phyloP scores from a whole-genome alignment of 768 basidiomycete genomes.

The Zangia roseola region DNA sequence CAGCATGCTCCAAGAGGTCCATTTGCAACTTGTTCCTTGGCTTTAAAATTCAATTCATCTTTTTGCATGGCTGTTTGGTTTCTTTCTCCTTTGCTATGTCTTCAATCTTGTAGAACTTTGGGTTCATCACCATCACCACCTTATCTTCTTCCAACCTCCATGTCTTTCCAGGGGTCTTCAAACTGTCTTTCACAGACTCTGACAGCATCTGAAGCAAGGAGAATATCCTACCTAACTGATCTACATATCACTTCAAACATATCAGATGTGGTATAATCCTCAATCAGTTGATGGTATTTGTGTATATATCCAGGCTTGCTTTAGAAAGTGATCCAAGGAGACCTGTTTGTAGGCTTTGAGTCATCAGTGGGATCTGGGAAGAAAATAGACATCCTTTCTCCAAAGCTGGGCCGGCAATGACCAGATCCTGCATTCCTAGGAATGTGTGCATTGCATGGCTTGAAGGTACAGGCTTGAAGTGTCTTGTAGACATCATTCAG shows the following conservation, averaged over 20 bases:
- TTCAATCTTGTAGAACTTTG: background rate
- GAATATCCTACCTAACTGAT: no score
- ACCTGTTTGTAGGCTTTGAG: background rate
- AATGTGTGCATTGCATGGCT: conserved; percentile 4
- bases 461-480: background rate
- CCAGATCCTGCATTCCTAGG: background rate
- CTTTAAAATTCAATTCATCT: background rate
- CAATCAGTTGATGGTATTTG: no score
- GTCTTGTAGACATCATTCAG: background rate
- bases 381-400: background rate
- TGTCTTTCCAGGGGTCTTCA: no score
- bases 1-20: background rate
- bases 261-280: no score
- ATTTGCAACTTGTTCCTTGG: background rate
- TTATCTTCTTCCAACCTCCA: background rate
- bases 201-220: no score
- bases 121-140: background rate
- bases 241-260: no score
- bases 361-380: background rate
- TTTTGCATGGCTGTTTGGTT: background rate
- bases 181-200: no score
- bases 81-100: background rate
- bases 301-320: no score
- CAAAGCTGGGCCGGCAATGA: background rate
- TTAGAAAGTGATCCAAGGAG: background rate